Evolutionary conservation across 768 basidiomycete species (phyloP), one percentile per base, ranked within the genome.

Genomic region (Termitomyces sp.): DNA sequence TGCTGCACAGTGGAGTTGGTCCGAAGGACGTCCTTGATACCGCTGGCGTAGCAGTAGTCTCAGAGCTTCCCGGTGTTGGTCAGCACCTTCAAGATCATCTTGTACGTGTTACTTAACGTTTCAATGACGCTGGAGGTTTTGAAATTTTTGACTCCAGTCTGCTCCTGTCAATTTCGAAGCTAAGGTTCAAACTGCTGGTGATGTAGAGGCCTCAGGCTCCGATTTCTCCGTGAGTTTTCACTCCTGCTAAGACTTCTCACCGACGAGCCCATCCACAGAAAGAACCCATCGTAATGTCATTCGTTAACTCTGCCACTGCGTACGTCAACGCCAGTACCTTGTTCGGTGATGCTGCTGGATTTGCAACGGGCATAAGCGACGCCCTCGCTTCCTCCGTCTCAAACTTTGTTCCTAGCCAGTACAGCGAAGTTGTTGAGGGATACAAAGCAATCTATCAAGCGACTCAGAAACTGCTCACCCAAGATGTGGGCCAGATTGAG

Each of bases 261-360:
- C 20, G 27, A 20, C 14, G 20, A n/a, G 42, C 13, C 30, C 4
- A 24, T 44, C 4, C 27, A 39, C 43, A 74, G 68, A 68, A 65
- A 55, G 62, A 71, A 7, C 53, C 72, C 2, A 69, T 70, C 55
- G 83, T 82, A 69, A 64, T 78, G 16, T 86, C 84, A 3, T 83
- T 80, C 67, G 74, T 87, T 67, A 88, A 87, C 74, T 79, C 82
- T 34, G 86, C 85, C 4, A 82, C 82, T 39, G 82, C 81, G 7
- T 88, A 85, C 65, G 74, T 79, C 62, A 85, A 85, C 69, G 71
- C 77, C 59, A 77, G 79, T 37, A 69, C 69, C 34, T 75, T 83
- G 33, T 73, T 84, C 58, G 76, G 71, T 43, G 60, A 53, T 53
- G 24, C 57, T 27, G 39, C 34, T 22, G 51, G 52, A 27, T 62